Base-by-base conservation (phyloP, 2,329 filamentous ascomycete species). In the Calonectria naviculata region DNA sequence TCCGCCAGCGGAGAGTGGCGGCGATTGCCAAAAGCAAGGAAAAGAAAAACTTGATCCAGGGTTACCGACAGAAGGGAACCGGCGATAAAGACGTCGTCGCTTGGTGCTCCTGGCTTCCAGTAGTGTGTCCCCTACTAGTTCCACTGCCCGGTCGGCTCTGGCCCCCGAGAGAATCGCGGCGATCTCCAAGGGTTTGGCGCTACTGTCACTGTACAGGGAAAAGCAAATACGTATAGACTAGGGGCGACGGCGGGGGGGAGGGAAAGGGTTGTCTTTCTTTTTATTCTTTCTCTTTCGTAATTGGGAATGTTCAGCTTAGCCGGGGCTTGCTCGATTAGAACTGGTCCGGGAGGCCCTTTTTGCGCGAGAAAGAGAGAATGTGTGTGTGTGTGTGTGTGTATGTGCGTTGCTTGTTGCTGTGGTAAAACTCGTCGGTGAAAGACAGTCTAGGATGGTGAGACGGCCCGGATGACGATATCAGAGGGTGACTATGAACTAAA, bases 181-280 rank as follows among this genome's bases (percentile, higher is more conserved):
- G 63, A 70, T 68, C 69, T 54, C 49, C 65, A 68, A 71, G 65
- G 52, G 60, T 68, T 61, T 61, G 65, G 38, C 38, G 49, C 70
- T 62, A 36, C 64, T 65, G 41, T 44, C 44, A 66, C 68, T 44
- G 67, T 54, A 71, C 68, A 73, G 72, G 47, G 73, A 62, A 71
- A 68, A 65, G 49, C 66, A 42, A 65, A 28, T 34, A 62, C 44
- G 68, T 69, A 26, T 13, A 26, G 44, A 28, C 47, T 46, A 47
- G 24, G 38, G 28, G 24, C 38, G 54, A 38, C n/a, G 56, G 46
- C 21, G 42, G 38, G 28, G 26, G n/a, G n/a, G n/a, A n/a, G n/a
- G n/a, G n/a, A n/a, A n/a, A n/a, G n/a, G n/a, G 61, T n/a, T 21
- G 61, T 52, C 15, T 19, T 19, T 46, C n/a, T 46, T n/a, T 28